A percentile compares a stretch with the other conserved stretches of the same genome.
phyloP scores from a whole-genome alignment of 83 land plant genomes.

The Diphasiastrum complanatum region DNA sequence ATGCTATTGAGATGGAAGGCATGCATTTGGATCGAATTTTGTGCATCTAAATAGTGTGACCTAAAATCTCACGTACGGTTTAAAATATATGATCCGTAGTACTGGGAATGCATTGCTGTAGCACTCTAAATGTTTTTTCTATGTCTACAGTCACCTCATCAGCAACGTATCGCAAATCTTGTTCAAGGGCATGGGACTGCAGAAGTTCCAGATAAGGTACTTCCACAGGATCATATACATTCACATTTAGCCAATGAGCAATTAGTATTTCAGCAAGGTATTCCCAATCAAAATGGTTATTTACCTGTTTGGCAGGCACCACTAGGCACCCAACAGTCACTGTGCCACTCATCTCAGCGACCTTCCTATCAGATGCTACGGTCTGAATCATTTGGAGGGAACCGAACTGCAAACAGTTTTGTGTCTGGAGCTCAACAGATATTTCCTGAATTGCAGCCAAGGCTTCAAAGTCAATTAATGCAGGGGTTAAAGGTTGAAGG shows the following conservation, averaged over 20 bases:
- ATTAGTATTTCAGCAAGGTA: conserved; percentile 16
- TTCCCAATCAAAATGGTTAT: conserved; percentile 18
- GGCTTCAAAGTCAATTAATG: conserved; percentile 22
- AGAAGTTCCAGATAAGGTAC: conserved; percentile 3
- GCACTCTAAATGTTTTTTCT: too few species aligned
- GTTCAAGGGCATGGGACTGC: conserved; percentile 10
- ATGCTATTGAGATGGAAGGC: too few species aligned
- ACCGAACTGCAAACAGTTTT: conserved; percentile 7
- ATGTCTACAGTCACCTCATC: too few species aligned
- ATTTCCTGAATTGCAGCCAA: conserved; percentile 31
- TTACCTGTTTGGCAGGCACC: too few species aligned
- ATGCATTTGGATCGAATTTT: too few species aligned
- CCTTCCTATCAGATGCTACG: conserved; percentile 10
- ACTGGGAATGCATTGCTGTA: too few species aligned
- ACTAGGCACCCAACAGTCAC: too few species aligned
- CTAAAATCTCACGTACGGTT: too few species aligned
- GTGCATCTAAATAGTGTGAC: too few species aligned
- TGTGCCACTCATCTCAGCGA: conserved; percentile 12
- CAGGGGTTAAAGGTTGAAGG: conserved; percentile 25
- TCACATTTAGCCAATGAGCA: conserved; percentile 28
- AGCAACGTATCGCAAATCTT: too few species aligned
- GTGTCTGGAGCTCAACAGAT: conserved; percentile 29
- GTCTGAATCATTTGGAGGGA: neutral
- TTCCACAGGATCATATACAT: conserved; percentile 20
- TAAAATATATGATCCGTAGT: too few species aligned